These are phyloP conservation scores for Vitis labrusca DNA, from an alignment of 164 flowering plant genomes.

Conservation along the genomic window DNA sequence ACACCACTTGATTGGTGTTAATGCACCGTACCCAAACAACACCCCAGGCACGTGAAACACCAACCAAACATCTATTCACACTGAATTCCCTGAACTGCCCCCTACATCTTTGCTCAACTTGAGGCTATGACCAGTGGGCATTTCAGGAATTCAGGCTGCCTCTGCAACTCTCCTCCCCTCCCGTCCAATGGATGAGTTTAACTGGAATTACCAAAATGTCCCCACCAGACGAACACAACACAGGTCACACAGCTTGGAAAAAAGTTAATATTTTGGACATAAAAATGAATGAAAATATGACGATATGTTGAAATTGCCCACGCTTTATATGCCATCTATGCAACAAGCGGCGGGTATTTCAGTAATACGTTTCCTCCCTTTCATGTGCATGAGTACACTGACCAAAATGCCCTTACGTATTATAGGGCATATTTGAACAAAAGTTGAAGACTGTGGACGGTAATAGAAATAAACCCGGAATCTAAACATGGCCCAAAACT, in stretches of 20 bases:
- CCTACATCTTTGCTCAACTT: neutral
- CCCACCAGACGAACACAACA: neutral
- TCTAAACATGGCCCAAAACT: neutral
- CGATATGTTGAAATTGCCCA: too few species aligned
- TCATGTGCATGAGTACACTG: too few species aligned
- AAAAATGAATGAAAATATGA: too few species aligned
- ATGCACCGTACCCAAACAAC: neutral
- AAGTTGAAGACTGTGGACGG: neutral
- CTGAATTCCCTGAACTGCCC: neutral
- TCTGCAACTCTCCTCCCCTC: neutral
- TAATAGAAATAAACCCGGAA: too few species aligned
- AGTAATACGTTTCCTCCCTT: too few species aligned
- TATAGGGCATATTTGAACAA: neutral
- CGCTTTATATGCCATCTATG: too few species aligned
- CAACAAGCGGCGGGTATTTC: too few species aligned
- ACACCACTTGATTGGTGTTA: neutral
- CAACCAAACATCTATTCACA: neutral
- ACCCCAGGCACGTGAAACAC: conserved; percentile 18
- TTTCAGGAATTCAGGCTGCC: neutral
- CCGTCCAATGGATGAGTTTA: neutral
- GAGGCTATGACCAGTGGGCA: neutral
- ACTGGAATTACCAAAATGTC: conserved; percentile 3
- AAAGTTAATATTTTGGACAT: too few species aligned
- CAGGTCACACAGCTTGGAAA: too few species aligned
- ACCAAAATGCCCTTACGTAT: too few species aligned